Evolutionary conservation across 768 basidiomycete genomes (phyloP), one percentile per base, ranked within the genome.

Genomic region (Flagelloscypha sp.): DNA sequence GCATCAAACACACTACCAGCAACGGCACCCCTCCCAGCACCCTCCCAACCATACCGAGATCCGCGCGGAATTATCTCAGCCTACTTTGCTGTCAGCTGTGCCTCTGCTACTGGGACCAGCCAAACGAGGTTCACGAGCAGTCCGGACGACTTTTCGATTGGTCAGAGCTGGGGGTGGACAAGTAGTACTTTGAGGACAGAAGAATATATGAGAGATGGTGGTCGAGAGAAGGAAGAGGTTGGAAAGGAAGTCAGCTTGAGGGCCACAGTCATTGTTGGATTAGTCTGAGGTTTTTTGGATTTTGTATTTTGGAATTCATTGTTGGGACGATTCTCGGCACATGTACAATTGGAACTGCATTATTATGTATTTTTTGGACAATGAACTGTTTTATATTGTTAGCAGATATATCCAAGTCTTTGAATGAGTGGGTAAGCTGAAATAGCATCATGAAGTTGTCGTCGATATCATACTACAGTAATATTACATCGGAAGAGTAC

Each of bases 141-240:
- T 3, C 92, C 92, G 1, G 92, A 95, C 50, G 68, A 73, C 28
- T 94, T 95, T 52, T 68, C 79, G 19, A 68, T 89, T 29, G 77
- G 78, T 41, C 87, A 92, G 65, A 87, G 84, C 43, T 94, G 89
- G 92, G 92, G 90, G 0, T 93, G 90, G 90, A 90, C 89, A 61
- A 71, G 68, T 35, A 69, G 66, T 39, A 70, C 71, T 13, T 50
- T 79, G 33, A 52, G 58, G 53, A 66, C 64, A 13, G 72, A 76
- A 35, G 74, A 70, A 37, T 65, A 70, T 47, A 49, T 63, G 41
- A 59, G 71, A 42, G 49, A 74, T 33, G 57, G 58, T 11, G 52
- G 56, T 23, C 53, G 63, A 11, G 50, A 55, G 40, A 45, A 51
- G 12, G 42, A 51, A n/a, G 46, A 46, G 17, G 43, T 55, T 34